phyloP scores from a whole-genome alignment of 2,329 filamentous ascomycete genomes.

The Thelonectria olida region DNA sequence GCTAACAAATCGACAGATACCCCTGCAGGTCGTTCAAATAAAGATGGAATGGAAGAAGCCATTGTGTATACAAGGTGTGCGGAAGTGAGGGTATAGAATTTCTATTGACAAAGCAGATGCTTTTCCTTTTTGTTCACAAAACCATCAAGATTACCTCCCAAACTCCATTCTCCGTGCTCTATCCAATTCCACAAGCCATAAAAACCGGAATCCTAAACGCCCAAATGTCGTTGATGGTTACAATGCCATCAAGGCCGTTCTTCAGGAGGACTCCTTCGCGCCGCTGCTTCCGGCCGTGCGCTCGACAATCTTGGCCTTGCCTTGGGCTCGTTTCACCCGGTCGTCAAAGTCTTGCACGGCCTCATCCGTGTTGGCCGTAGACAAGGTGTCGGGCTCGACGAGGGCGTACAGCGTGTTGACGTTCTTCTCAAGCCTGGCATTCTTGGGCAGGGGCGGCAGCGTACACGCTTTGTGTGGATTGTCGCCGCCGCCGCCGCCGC shows the following conservation, averaged over 20 bases:
- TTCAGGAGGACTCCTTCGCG: constrained; percentile 28
- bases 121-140: constrained; percentile 27
- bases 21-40: constrained; percentile 71
- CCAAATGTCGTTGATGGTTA: constrained; percentile 8
- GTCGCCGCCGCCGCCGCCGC: neutral
- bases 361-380: constrained; percentile 86
- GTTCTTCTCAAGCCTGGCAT: constrained; percentile 78
- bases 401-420: constrained; percentile 78
- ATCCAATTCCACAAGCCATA: constrained; percentile 11
- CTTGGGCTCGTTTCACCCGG: constrained; percentile 81
- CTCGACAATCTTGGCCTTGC: constrained; percentile 87
- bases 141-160: constrained; percentile 3
- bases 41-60: constrained; percentile 33
- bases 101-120: constrained; percentile 43
- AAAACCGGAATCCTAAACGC: constrained; percentile 16
- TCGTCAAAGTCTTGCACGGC: constrained; percentile 93
- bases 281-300: constrained; percentile 61
- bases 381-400: constrained; percentile 80
- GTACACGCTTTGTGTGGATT: constrained; percentile 19
- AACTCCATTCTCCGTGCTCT: constrained; percentile 14
- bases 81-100: constrained; percentile 42
- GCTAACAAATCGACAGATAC: constrained; percentile 57
- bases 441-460: constrained; percentile 60
- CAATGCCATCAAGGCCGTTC: constrained; percentile 5
- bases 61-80: constrained; percentile 44